Evolutionary conservation across 352 stramenopile genomes (phyloP), one percentile per base, ranked within the genome.

Genomic region (Phytophthora macrochlamydospora): DNA sequence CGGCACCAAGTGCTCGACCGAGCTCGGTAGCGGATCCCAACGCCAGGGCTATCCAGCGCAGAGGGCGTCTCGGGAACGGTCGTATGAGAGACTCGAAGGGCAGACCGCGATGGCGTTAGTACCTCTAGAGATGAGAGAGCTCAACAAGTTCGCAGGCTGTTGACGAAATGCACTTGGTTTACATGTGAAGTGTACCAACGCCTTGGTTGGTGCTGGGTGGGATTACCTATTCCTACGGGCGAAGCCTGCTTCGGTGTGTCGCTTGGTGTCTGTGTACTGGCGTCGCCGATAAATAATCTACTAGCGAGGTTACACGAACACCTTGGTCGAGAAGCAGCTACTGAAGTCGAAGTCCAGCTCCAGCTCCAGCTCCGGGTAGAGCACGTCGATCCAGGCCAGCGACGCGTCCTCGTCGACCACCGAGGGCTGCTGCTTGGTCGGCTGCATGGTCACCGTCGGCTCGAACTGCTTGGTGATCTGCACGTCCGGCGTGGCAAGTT

Each of bases 321-420:
- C 45, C 40, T 64, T 53, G 3, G 65, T 44, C 18, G 54, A 67
- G 40, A 62, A 55, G 52, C 51, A 65, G 59, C 46, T 52, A 28
- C 18, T 6, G 56, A 24, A 0, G 18, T 24, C 18, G 18, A 77
- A 38, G 37, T 67, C 62, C 44, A 75, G 38, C 37, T 64, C 62
- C 29, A 76, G 52, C 37, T 89, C 76, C 37, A 91, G 67, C 52
- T 83, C 83, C 38, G 80, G 71, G 51, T 90, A 91, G 40, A 91
- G 67, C n/a, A 73, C 74, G 69, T 91, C 83, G 45, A 91, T 78
- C 80, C 80, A 91, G 31, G 83, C 71, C 28, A 82, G 52, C 51
- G 71, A 79, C 12, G 52, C 66, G 42, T 70, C 73, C 38, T 71
- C 69, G 45, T 74, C 66, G 24, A 68, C 29, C 28, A 53, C 32